Evolutionary conservation across 345 rosid genomes (phyloP).

Genomic region (Noccaea caerulescens): DNA sequence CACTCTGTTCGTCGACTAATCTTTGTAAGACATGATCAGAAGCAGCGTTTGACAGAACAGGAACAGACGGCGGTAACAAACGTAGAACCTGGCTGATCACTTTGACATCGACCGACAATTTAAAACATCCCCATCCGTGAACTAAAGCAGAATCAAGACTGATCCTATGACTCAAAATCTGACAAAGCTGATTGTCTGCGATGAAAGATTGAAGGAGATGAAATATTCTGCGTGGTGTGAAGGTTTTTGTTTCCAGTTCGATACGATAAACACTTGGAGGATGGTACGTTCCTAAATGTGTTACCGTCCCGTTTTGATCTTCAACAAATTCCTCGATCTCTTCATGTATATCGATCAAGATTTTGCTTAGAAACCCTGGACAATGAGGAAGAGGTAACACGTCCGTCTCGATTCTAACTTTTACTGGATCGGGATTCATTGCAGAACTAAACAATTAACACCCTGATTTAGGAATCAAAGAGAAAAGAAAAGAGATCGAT

Average conservation of each 20-base stretch:
- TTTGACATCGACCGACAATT: background rate
- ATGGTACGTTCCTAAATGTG: background rate
- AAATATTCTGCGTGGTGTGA: background rate
- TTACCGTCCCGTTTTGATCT: constrained; percentile 7
- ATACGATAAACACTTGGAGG: background rate
- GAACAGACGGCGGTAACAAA: background rate
- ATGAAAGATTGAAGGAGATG: background rate
- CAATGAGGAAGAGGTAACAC: background rate
- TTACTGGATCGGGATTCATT: too few relatives aligned
- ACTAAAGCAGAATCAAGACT: background rate
- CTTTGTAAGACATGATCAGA: constrained; percentile 5
- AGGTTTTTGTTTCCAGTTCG: too few relatives aligned
- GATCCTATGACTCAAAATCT: background rate
- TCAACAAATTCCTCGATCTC: background rate
- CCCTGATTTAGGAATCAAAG: too few relatives aligned
- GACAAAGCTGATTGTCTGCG: background rate
- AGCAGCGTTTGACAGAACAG: background rate
- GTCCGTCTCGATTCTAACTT: too few relatives aligned
- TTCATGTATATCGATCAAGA: background rate
- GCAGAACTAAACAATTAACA: too few relatives aligned
- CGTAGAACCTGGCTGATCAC: background rate
- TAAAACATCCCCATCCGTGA: background rate
- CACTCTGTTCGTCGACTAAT: background rate
- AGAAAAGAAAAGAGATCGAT: too few relatives aligned
- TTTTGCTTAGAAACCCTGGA: background rate